phyloP scores from a whole-genome alignment of 2,329 filamentous ascomycete species.

The Cordyceps militaris region DNA sequence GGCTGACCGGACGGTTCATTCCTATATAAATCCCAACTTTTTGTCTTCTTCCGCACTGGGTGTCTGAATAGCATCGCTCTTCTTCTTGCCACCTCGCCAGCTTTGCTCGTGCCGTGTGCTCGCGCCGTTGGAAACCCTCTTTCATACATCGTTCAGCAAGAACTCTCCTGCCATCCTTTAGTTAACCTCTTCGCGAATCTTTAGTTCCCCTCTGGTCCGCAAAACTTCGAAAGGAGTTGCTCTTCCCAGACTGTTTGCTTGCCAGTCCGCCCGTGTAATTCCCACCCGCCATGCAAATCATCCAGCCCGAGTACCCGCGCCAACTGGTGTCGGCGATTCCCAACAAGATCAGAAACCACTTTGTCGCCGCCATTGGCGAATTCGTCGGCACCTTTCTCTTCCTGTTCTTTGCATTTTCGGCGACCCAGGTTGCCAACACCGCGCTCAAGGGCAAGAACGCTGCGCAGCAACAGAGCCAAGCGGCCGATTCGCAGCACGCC shows the following conservation, averaged over 20 bases:
- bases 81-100: not conserved
- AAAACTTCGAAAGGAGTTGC: too few species aligned
- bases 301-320: conserved; percentile 8
- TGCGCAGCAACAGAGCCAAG: not conserved
- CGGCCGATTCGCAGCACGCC: conserved; percentile 31
- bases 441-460: conserved; percentile 19
- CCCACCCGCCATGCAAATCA: conserved; percentile 4
- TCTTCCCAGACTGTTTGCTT: too few species aligned
- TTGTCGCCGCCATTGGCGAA: conserved; percentile 24
- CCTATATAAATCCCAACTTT: not conserved
- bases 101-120: not conserved
- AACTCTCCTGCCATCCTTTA: too few species aligned
- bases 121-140: too few species aligned
- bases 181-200: too few species aligned
- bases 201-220: too few species aligned
- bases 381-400: conserved; percentile 37
- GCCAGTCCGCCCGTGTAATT: not conserved
- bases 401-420: conserved; percentile 37
- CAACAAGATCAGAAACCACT: conserved; percentile 13
- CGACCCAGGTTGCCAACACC: conserved; percentile 34
- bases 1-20: not conserved
- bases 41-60: not conserved
- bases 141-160: too few species aligned
- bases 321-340: conserved; percentile 12
- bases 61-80: not conserved